These are phyloP conservation scores for Eucalyptus lansdowneana DNA, from an alignment of 345 rosid genomes.

Conservation along the genomic window DNA sequence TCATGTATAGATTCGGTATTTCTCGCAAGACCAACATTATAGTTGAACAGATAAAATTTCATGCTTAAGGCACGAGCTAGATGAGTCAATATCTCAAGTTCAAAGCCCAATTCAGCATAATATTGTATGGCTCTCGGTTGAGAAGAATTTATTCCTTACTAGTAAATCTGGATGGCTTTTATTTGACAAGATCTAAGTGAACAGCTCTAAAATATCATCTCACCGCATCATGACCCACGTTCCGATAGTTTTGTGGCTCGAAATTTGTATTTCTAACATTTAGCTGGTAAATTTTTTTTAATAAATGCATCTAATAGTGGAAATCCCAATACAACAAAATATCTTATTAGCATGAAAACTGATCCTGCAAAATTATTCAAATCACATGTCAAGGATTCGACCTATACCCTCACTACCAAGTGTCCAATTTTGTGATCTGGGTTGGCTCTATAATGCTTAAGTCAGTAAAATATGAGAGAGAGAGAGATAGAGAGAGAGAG, in stretches of 20 bases:
- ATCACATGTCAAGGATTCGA: not conserved
- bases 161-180: not conserved
- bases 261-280: not conserved
- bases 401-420: not conserved
- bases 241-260: not conserved
- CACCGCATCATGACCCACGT: not conserved
- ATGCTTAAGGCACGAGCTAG: too few relatives aligned
- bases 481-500: too few relatives aligned
- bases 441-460: too few relatives aligned
- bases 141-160: not conserved
- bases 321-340: not conserved
- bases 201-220: not conserved
- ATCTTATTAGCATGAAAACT: too few relatives aligned
- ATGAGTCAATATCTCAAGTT: not conserved
- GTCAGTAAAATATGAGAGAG: too few relatives aligned
- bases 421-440: too few relatives aligned
- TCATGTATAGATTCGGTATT: too few relatives aligned
- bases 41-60: too few relatives aligned
- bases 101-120: not conserved
- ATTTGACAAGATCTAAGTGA: not conserved
- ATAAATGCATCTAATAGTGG: not conserved
- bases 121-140: not conserved
- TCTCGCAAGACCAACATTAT: too few relatives aligned
- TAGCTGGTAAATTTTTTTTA: too few relatives aligned
- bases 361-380: not conserved